Evolutionary conservation across 768 basidiomycete species (phyloP), one percentile per base, ranked within the genome.

Genomic region (Grammothele lineata): DNA sequence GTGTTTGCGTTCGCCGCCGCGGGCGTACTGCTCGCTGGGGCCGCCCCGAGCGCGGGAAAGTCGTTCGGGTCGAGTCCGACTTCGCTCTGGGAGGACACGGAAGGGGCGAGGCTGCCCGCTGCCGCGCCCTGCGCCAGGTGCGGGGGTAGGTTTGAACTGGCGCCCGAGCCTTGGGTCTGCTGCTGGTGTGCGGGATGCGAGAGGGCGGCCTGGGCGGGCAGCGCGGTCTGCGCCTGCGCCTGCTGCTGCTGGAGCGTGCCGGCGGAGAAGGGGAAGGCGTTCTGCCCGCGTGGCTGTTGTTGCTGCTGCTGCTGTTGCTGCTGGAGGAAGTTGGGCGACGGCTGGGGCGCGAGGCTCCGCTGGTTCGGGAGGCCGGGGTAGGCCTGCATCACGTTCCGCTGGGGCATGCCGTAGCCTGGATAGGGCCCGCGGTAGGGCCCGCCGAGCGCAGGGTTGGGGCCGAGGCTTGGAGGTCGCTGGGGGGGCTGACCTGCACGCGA

Each of bases 21-120:
- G 50, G 71, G 70, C 55, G 73, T 50, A 45, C 69, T 54, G 69
- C 55, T 62, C 27, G 71, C 75, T 12, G 76, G 74, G 35, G 83
- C 81, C 33, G 76, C 71, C 25, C 89, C 89, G 17, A 92, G 77
- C 12, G 87, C 88, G n/a, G 89, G 89, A 57, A 91, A 90, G 66
- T 90, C 89, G 60, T 87, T 89, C 25, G 81, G 87, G 71, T 91
- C 89, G 32, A 90, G 78, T 17, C 83, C 85, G 48, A 87, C 81
- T 61, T 90, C 88, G 63, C 77, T 83, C 26, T 78, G 71, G 22
- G 84, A 84, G 41, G 80, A 81, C 51, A 73, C 76, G 39, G 80
- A 80, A 38, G 81, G 77, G 30, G 81, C 70, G 47, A 66, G 50
- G 57, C 63, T 59, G 49, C 32, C 35, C n/a, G 67, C 43, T 69